phyloP scores from a whole-genome alignment of 441 rosid genomes.

The Arabidopsis hybrid region DNA sequence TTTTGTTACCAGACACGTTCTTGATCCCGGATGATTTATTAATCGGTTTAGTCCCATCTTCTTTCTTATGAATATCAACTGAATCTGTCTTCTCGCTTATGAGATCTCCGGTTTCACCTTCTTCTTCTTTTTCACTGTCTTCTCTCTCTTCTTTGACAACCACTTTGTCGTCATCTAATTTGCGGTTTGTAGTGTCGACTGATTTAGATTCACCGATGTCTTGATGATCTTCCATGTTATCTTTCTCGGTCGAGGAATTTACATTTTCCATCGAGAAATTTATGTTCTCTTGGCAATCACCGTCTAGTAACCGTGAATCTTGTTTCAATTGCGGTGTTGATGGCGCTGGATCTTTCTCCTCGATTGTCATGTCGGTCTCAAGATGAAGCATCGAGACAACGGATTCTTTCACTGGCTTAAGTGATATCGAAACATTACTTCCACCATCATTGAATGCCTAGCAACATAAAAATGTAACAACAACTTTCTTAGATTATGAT shows the following conservation, averaged over 20 bases:
- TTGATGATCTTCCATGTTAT: conserved; percentile 53
- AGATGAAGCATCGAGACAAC: conserved; percentile 64
- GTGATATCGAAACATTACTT: conserved; percentile 55
- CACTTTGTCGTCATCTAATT: conserved; percentile 38
- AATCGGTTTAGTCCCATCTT: conserved; percentile 41
- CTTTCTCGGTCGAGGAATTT: conserved; percentile 47
- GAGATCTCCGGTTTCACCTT: conserved; percentile 45
- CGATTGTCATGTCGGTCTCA: conserved; percentile 47
- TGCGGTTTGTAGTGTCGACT: conserved; percentile 75
- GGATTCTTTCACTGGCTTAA: conserved; percentile 80
- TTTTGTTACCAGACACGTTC: conserved; percentile 53
- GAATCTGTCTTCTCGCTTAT: conserved; percentile 18
- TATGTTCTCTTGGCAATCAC: conserved; percentile 72
- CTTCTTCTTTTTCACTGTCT: conserved; percentile 48
- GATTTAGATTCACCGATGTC: conserved; percentile 77
- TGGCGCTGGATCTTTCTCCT: conserved; percentile 74
- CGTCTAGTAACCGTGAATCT: conserved; percentile 55
- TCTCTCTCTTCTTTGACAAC: conserved; percentile 58
- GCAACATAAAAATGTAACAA: conserved; percentile 22
- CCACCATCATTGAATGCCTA: conserved; percentile 83
- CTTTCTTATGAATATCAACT: conserved; percentile 18
- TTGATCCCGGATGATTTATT: conserved; percentile 52
- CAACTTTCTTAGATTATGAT: conserved; percentile 12
- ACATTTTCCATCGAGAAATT: conserved; percentile 61
- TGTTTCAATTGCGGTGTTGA: conserved; percentile 84